phyloP scores from a whole-genome alignment of 2,329 filamentous ascomycete species.

The Clarireedia monteithiana region DNA sequence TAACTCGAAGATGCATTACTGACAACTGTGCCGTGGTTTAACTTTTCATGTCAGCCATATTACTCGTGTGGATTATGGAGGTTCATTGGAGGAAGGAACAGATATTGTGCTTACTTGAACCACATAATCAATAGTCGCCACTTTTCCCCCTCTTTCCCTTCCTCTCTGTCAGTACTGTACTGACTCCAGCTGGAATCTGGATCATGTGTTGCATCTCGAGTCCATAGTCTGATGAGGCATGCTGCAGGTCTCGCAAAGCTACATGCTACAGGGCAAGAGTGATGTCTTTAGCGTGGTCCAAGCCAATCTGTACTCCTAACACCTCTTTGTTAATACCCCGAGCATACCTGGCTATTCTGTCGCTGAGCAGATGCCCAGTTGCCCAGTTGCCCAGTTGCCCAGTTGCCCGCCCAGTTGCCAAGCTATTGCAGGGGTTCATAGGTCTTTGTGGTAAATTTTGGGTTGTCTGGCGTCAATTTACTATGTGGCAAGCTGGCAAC shows the following conservation, averaged over 20 bases:
- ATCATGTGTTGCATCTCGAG: constrained; percentile 4
- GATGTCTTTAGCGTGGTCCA: constrained; percentile 7
- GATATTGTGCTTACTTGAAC: neutral
- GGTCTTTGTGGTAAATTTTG: no score
- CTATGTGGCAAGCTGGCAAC: no score
- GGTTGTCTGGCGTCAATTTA: no score
- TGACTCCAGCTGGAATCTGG: constrained; percentile 1
- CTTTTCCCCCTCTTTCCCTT: neutral
- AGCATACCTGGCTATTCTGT: neutral
- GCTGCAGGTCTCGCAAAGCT: constrained; percentile 8
- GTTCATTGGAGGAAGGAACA: neutral
- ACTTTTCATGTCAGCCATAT: neutral
- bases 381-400: neutral
- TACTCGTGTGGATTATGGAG: neutral
- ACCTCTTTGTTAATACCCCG: neutral
- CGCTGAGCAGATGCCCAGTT: neutral
- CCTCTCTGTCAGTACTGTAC: neutral
- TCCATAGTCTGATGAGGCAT: constrained; percentile 1
- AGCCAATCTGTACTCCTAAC: neutral
- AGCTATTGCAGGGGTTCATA: no score
- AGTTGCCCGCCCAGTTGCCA: no score
- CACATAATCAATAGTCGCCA: neutral
- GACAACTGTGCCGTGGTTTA: neutral
- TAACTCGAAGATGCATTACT: neutral
- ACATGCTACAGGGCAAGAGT: constrained; percentile 4